phyloP scores from a whole-genome alignment of 345 rosid species.

The Sisymbrium irio region DNA sequence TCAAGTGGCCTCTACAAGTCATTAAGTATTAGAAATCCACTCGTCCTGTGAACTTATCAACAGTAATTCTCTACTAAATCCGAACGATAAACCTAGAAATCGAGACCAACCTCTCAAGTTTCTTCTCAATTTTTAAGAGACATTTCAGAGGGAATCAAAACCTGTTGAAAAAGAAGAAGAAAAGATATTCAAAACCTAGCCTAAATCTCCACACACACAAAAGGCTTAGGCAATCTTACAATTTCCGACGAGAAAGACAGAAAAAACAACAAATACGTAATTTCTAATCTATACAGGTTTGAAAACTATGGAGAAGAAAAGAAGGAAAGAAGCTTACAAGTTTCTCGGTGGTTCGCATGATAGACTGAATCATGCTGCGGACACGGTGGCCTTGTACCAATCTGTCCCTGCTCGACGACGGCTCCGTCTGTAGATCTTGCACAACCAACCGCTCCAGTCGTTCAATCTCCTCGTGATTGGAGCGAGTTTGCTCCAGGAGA shows the following conservation, averaged over 20 bases:
- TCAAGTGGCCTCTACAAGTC: not conserved
- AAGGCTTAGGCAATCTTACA: not conserved
- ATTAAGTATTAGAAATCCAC: not conserved
- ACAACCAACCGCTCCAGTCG: conserved; percentile 79
- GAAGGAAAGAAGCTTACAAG: conserved; percentile 44
- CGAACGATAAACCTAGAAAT: not conserved
- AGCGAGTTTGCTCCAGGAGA: conserved; percentile 80
- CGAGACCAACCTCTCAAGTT: not conserved
- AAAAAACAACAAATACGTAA: no score
- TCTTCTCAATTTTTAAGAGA: not conserved
- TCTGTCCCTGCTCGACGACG: conserved; percentile 63
- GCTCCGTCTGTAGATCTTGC: conserved; percentile 85
- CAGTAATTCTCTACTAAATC: not conserved
- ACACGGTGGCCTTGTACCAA: conserved; percentile 91
- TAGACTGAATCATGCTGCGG: conserved; percentile 69
- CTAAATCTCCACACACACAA: not conserved
- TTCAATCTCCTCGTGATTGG: conserved; percentile 89
- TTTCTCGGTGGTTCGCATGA: conserved; percentile 56
- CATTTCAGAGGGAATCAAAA: not conserved
- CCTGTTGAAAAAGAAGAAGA: not conserved
- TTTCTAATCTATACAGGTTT: not conserved
- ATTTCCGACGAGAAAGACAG: not conserved
- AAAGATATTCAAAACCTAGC: not conserved
- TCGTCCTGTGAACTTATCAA: not conserved
- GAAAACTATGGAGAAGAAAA: not conserved